Evolutionary conservation across 2,329 filamentous ascomycete genomes (phyloP), one percentile per base, ranked within the genome.

Genomic region (Aspergillus novofumigatus): DNA sequence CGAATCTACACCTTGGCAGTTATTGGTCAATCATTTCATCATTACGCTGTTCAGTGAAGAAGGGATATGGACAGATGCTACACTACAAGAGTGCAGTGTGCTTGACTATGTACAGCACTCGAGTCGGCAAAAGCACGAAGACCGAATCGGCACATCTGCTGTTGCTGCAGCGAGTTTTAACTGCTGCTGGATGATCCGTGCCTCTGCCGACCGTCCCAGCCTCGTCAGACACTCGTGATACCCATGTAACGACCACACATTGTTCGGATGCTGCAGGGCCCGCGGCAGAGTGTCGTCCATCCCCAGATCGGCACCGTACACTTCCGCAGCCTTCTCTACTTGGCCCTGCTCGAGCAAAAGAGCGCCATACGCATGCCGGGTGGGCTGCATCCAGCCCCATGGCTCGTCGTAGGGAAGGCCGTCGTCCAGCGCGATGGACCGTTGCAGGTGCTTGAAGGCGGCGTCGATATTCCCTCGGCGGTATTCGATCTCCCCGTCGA

Each of bases 341-440:
- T 75, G 75, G 0, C 81, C 84, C 65, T 88, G 87, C 66, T 91
- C 88, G 11, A 90, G 77, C 29, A 90, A 69, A 3, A 92, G 75
- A 0, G 88, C 88, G 1, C 85, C 88, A 52, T 87, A 87, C 0
- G 88, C 88, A 69, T 91, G 88, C 3, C 87, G 78, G 0, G 84
- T 83, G 0, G 88, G 88, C 67, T 89, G 86, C 87, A 91, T 90
- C 88, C 88, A 91, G 0, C 86, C 86, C 88, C 88, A 91, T 0
- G 89, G 89, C 68, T 92, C 89, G 51, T 87, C 86, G 59, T 89
- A 91, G 0, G 84, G 84, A 28, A 91, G 77, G 0, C 69, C 72
- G 64, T 89, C 87, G 60, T 90, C 86, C 2, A 83, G 77, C 1
- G 73, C 67, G 23, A 89, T 83, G 0, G 87, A 81, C 10, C 75